These are phyloP conservation scores for Pyrenophora seminiperda DNA, from an alignment of 2,329 filamentous ascomycete genomes.

Conservation along the genomic window DNA sequence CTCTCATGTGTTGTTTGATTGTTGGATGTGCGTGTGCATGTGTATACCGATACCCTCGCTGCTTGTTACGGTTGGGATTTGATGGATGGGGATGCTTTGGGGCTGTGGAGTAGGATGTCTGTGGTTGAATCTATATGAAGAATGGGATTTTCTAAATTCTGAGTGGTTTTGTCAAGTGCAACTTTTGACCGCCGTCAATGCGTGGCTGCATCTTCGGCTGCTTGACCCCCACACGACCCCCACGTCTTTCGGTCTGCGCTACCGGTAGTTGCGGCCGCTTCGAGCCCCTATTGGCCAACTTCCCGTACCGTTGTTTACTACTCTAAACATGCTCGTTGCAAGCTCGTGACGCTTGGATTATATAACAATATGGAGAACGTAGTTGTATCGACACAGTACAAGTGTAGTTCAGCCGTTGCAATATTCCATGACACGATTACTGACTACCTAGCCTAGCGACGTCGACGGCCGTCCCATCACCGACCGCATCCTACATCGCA, in stretches of 20 bases:
- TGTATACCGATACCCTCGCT: slow-evolving; percentile 46
- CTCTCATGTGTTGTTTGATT: too few species aligned
- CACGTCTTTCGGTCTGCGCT: not conserved
- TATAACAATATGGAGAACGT: slow-evolving; percentile 32
- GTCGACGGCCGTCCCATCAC: slow-evolving; percentile 45
- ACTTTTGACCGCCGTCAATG: not conserved
- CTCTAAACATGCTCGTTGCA: slow-evolving; percentile 26
- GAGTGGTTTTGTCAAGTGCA: too few species aligned
- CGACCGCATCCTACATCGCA: slow-evolving; percentile 48
- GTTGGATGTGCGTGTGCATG: slow-evolving; percentile 13
- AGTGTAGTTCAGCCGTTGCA: slow-evolving; percentile 22
- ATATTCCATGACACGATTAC: slow-evolving; percentile 8
- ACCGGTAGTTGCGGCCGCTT: slow-evolving; percentile 17
- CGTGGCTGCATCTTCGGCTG: too few species aligned
- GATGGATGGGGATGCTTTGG: slow-evolving; percentile 7
- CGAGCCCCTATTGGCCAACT: slow-evolving; percentile 27
- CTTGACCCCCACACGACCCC: too few species aligned
- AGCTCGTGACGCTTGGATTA: slow-evolving; percentile 5
- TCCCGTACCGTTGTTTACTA: slow-evolving; percentile 36
- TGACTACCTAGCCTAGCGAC: slow-evolving; percentile 28
- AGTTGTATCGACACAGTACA: slow-evolving; percentile 41
- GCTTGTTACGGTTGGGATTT: slow-evolving; percentile 31
- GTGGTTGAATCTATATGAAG: not conserved
- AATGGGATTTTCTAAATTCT: not conserved
- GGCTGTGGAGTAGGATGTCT: not conserved